Conservation (phyloP, 2,329 filamentous ascomycete genomes). For the Exophiala alcalophila region DNA sequence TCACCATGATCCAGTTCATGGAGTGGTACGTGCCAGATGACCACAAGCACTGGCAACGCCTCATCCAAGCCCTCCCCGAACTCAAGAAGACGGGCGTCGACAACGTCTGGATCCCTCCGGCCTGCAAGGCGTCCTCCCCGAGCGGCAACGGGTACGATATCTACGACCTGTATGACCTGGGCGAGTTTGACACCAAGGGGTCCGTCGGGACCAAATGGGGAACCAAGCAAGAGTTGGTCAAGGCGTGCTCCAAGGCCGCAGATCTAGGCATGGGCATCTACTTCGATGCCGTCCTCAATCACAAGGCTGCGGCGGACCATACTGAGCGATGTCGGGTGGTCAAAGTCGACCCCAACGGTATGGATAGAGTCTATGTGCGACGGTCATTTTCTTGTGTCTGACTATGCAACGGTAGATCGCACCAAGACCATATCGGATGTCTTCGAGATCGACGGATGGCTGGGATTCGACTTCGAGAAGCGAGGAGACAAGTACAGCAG, state of each 20-base stretch:
- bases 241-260: conserved; percentile 24
- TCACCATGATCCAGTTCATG: conserved; percentile 58
- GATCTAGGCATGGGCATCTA: conserved; percentile 45
- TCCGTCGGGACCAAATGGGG: conserved; percentile 60
- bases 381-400: neutral
- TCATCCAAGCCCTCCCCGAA: conserved; percentile 48
- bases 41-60: conserved; percentile 55
- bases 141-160: conserved; percentile 61
- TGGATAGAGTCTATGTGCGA: conserved; percentile 7
- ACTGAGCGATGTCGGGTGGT: conserved; percentile 58
- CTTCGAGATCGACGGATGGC: conserved; percentile 62
- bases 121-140: conserved; percentile 58
- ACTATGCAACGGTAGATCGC: conserved; percentile 42
- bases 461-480: conserved; percentile 60
- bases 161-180: conserved; percentile 63
- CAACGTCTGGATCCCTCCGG: conserved; percentile 60
- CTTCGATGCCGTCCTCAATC: conserved; percentile 64
- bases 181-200: conserved; percentile 65
- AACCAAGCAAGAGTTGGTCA: conserved; percentile 49
- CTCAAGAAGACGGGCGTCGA: conserved; percentile 56
- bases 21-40: conserved; percentile 64
- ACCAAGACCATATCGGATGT: conserved; percentile 49
- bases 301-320: conserved; percentile 61
- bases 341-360: conserved; percentile 54
- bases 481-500: conserved; percentile 55